These are phyloP conservation scores for Simmondsia chinensis DNA, from an alignment of 148 eudicot species.

Conservation along the genomic window DNA sequence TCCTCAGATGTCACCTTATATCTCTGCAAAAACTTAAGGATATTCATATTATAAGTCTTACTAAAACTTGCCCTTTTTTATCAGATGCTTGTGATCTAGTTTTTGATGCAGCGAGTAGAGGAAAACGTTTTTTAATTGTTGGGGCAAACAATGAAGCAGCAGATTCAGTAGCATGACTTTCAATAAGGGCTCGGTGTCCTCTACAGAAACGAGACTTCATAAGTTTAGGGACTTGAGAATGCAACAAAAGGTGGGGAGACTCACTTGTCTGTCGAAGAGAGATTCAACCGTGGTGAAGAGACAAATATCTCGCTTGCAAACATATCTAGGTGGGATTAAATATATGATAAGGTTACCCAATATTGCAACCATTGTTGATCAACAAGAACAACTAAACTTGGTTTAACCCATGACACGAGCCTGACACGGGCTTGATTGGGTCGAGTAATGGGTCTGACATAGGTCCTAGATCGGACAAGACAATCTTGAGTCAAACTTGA, in stretches of 20 bases:
- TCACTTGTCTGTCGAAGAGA: conserved; percentile 1
- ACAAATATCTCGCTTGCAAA: background rate
- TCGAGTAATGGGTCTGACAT: too few relatives aligned
- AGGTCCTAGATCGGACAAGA: too few relatives aligned
- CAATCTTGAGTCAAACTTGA: too few relatives aligned
- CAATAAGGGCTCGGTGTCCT: background rate
- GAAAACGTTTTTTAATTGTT: conserved; percentile 1
- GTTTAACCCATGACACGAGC: too few relatives aligned
- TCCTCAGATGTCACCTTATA: too few relatives aligned
- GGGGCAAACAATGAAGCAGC: background rate
- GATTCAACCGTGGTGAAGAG: background rate
- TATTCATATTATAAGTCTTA: too few relatives aligned
- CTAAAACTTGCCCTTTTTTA: too few relatives aligned
- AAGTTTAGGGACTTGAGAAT: conserved; percentile 2
- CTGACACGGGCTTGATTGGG: too few relatives aligned
- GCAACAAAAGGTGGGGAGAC: conserved; percentile 5
- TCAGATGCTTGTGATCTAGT: background rate
- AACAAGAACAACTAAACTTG: too few relatives aligned
- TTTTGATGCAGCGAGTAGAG: conserved; percentile 4
- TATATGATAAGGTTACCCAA: background rate
- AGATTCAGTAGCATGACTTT: background rate
- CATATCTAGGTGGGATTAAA: conserved; percentile 1
- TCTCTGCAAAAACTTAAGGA: too few relatives aligned
- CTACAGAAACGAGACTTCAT: background rate
- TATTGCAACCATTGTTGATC: background rate